phyloP scores from a whole-genome alignment of 495 filamentous ascomycete genomes.

The Lophiostoma macrostomum region DNA sequence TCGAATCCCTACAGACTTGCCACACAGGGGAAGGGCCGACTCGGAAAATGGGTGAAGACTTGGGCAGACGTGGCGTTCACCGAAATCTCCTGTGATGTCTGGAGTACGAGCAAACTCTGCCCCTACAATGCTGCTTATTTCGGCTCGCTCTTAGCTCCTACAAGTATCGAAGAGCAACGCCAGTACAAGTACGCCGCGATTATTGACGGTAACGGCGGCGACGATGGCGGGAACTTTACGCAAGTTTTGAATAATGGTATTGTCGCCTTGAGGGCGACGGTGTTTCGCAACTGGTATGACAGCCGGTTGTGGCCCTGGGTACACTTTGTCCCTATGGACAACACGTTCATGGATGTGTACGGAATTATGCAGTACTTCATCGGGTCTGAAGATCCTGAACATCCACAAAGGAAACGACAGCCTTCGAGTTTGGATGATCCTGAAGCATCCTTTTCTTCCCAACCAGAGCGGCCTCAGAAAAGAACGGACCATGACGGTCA shows the following conservation, averaged over 20 bases:
- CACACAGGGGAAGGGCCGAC: background rate
- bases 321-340: conserved; percentile 76
- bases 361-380: conserved; percentile 78
- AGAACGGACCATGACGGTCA: conserved; percentile 5
- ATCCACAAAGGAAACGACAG: no score
- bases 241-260: conserved; percentile 24
- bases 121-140: conserved; percentile 37
- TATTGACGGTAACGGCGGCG: conserved; percentile 43
- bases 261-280: conserved; percentile 40
- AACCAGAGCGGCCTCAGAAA: no score
- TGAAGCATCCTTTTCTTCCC: no score
- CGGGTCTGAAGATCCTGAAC: conserved; percentile 41
- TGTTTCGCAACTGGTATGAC: conserved; percentile 45
- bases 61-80: conserved; percentile 37
- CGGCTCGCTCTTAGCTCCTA: conserved; percentile 3
- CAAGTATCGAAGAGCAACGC: conserved; percentile 30
- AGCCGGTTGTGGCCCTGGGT: conserved; percentile 38
- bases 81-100: conserved; percentile 37
- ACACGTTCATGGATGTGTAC: conserved; percentile 70
- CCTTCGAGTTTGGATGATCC: no score
- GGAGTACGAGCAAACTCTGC: conserved; percentile 17
- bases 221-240: conserved; percentile 35
- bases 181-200: conserved; percentile 42
- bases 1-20: conserved; percentile 33
- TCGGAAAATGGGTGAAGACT: conserved; percentile 35